phyloP scores from a whole-genome alignment of 169 alveolate species.

The Cryptosporidium andersoni region DNA sequence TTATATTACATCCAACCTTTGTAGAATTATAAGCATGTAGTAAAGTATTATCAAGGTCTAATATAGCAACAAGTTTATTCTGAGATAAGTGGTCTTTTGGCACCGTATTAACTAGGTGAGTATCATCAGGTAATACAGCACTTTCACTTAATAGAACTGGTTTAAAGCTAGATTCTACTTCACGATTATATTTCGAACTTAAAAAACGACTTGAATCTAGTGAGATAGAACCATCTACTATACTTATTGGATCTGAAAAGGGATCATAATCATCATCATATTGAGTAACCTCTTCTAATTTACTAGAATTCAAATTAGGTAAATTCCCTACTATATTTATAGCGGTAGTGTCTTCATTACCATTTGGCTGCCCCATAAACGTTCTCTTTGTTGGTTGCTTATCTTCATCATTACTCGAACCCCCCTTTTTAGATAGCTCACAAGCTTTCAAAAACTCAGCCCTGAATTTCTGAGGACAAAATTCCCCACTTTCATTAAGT shows the following conservation, averaged over 20 bases:
- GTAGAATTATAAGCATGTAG: constrained; percentile 87
- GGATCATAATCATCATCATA: constrained; percentile 70
- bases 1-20: constrained; percentile 83
- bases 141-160: constrained; percentile 3
- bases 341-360: constrained; percentile 1
- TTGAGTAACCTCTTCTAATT: constrained; percentile 20
- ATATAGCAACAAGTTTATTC: constrained; percentile 80
- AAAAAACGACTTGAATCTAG: constrained; percentile 8
- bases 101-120: constrained; percentile 64
- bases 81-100: constrained; percentile 60
- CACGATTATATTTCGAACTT: constrained; percentile 16
- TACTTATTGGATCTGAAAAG: constrained; percentile 47
- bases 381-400: constrained; percentile 20
- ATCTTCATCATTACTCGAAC: constrained; percentile 1
- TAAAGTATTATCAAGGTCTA: constrained; percentile 89
- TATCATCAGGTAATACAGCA: constrained; percentile 62
- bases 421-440: constrained; percentile 13
- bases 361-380: constrained; percentile 52
- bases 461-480: constrained; percentile 54
- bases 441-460: constrained; percentile 43
- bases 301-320: too few species aligned
- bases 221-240: constrained; percentile 3
- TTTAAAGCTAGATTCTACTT: constrained; percentile 10
- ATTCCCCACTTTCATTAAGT: constrained; percentile 67
- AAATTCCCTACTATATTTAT: too few species aligned